Base-by-base conservation (phyloP, 2,329 filamentous ascomycete genomes). In the Claviceps capensis region DNA sequence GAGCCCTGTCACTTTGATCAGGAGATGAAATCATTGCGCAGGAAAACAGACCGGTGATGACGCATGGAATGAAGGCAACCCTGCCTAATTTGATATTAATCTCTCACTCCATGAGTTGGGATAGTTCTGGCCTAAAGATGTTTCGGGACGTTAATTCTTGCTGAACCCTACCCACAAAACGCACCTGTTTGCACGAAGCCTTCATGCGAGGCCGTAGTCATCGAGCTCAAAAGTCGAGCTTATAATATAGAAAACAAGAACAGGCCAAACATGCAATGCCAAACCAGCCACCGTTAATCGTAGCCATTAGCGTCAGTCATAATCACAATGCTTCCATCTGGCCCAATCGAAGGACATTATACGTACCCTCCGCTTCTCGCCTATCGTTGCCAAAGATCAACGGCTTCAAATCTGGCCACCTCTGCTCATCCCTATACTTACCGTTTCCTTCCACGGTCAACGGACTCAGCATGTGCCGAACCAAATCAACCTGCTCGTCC, bases 401-500 rank as follows among this genome's bases (percentile, higher is more conserved):
- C 4, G 58, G 57, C 14, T 48, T 38, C 44, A 64, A 46, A 4
- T 51, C 41, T 7, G 60, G 51, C 42, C 54, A 59, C 13, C 37
- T 13, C 2, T 46, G 22, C 5, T 26, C 46, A 2, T 44, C 26
- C 1, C 36, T 43, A 41, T 17, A 17, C 7, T 16, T 11, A 11
- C 50, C 53, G 11, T 23, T 34, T 8, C n/a, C 42, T 22, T 30
- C 49, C 4, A 49, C 23, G 4, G 61, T 53, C 23, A 65, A 51
- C 3, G 56, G 56, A 23, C 55, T 47, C n/a, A 68, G 44, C 56
- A 67, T 23, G 7, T 23, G 52, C 51, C 56, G 58, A 1, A 67
- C 52, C 51, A 63, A 57, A 19, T 48, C 53, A 1, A 63, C 50
- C 55, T 62, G 56, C 26, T 48, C 57, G 7, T 48, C 51, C 8